These are phyloP conservation scores for Gautieria morchelliformis DNA, from an alignment of 768 basidiomycete genomes.

Conservation along the genomic window DNA sequence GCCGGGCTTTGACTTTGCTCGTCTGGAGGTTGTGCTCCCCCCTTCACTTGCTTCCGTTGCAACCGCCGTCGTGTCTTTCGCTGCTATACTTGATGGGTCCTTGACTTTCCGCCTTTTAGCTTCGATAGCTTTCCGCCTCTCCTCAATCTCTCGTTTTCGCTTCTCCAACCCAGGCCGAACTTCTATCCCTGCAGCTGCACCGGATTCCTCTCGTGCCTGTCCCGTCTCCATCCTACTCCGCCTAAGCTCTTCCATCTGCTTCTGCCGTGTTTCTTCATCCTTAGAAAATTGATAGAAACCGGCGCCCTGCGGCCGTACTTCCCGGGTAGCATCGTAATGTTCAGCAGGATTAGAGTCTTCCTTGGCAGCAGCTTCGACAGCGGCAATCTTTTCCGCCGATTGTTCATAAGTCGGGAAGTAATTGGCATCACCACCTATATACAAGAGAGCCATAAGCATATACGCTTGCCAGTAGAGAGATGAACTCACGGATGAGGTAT, in stretches of 20 bases:
- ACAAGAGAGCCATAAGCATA: background rate
- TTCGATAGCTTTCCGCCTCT: slow-evolving; percentile 53
- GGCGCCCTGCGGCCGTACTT: slow-evolving; percentile 84
- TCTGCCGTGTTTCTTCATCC: slow-evolving; percentile 68
- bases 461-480: background rate
- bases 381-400: slow-evolving; percentile 66
- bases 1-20: slow-evolving; percentile 15
- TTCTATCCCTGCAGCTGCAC: slow-evolving; percentile 37
- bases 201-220: slow-evolving; percentile 44
- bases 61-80: background rate
- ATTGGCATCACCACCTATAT: slow-evolving; percentile 65
- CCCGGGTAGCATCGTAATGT: slow-evolving; percentile 76
- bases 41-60: background rate
- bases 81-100: slow-evolving; percentile 6
- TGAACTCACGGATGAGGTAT: slow-evolving; percentile 40
- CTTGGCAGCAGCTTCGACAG: slow-evolving; percentile 58
- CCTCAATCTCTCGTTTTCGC: slow-evolving; percentile 49
- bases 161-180: slow-evolving; percentile 38
- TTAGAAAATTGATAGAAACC: slow-evolving; percentile 86
- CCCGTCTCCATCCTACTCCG: slow-evolving; percentile 63
- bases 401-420: slow-evolving; percentile 88
- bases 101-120: slow-evolving; percentile 55
- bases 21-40: background rate
- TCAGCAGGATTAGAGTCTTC: slow-evolving; percentile 62
- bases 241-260: slow-evolving; percentile 79